Evolutionary conservation across 2,329 filamentous ascomycete species (phyloP).

Genomic region (Orbilia brochopaga): DNA sequence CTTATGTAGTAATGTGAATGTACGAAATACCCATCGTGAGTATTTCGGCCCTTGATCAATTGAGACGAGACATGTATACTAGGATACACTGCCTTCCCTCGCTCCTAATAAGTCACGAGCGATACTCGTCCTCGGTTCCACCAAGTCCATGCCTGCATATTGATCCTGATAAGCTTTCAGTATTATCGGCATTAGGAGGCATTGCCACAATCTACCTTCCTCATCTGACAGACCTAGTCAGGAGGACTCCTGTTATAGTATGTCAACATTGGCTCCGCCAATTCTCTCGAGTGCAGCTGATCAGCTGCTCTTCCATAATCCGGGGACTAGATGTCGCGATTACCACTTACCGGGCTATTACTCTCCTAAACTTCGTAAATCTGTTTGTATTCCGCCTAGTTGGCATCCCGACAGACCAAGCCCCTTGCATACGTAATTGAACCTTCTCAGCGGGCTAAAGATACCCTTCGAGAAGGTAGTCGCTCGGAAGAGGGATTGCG

Average conservation of each 20-base stretch:
- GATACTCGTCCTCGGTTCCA: slow-evolving; percentile 44
- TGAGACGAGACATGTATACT: background rate
- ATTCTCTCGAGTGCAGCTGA: slow-evolving; percentile 5
- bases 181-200: slow-evolving; percentile 18
- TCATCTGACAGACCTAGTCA: slow-evolving; percentile 10
- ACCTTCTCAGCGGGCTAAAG: background rate
- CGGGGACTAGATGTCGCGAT: slow-evolving; percentile 35
- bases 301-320: slow-evolving; percentile 20
- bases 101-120: background rate
- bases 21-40: too few species aligned
- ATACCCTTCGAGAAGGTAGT: slow-evolving; percentile 37
- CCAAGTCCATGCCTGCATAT: slow-evolving; percentile 12
- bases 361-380: background rate
- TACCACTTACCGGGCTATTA: slow-evolving; percentile 11
- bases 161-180: slow-evolving; percentile 29
- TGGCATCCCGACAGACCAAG: slow-evolving; percentile 2
- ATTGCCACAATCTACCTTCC: slow-evolving; percentile 18
- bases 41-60: too few species aligned
- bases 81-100: background rate
- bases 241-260: slow-evolving; percentile 9
- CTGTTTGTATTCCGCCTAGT: too few species aligned
- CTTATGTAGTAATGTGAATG: too few species aligned
- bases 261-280: slow-evolving; percentile 13
- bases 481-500: slow-evolving; percentile 15
- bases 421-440: background rate